Evolutionary conservation across 2,329 filamentous ascomycete species (phyloP).

Genomic region (Aspergillus fijiensis): DNA sequence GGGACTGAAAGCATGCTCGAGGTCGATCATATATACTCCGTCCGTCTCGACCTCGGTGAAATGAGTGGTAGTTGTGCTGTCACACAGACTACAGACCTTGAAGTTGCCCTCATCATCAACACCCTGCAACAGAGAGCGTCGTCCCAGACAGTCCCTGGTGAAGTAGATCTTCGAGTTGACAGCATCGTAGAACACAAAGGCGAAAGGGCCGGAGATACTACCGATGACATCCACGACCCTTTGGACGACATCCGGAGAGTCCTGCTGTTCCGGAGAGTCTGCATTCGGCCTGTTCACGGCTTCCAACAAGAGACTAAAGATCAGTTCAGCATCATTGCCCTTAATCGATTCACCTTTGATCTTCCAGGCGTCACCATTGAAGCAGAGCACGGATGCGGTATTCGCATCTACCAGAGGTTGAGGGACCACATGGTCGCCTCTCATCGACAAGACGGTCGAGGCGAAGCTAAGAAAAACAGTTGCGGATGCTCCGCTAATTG

Average conservation of each 20-base stretch:
- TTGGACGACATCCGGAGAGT: constrained; percentile 20
- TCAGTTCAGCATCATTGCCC: constrained; percentile 74
- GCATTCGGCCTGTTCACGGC: constrained; percentile 30
- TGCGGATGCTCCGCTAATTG: constrained; percentile 18
- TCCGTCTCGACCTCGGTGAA: constrained; percentile 85
- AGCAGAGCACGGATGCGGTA: constrained; percentile 73
- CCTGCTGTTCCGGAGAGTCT: constrained; percentile 10
- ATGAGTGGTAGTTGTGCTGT: constrained; percentile 45
- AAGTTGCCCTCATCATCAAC: constrained; percentile 53
- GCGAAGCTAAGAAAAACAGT: constrained; percentile 60
- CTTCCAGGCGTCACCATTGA: constrained; percentile 97
- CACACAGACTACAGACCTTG: constrained; percentile 70
- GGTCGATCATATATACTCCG: constrained; percentile 70
- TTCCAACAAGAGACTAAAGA: constrained; percentile 62
- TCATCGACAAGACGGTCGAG: constrained; percentile 87
- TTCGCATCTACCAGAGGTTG: constrained; percentile 68
- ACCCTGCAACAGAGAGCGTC: constrained; percentile 71
- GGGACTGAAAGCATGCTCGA: constrained; percentile 37
- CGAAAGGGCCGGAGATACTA: constrained; percentile 76
- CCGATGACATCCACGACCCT: constrained; percentile 52
- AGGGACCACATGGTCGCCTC: constrained; percentile 66
- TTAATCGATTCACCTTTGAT: constrained; percentile 57
- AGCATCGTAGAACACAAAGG: constrained; percentile 79
- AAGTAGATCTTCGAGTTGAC: constrained; percentile 66
- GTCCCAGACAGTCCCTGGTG: constrained; percentile 81